These are phyloP conservation scores for Tieghemiomyces parasiticus DNA, from an alignment of 192 early-diverging fungal species.

Conservation along the genomic window DNA sequence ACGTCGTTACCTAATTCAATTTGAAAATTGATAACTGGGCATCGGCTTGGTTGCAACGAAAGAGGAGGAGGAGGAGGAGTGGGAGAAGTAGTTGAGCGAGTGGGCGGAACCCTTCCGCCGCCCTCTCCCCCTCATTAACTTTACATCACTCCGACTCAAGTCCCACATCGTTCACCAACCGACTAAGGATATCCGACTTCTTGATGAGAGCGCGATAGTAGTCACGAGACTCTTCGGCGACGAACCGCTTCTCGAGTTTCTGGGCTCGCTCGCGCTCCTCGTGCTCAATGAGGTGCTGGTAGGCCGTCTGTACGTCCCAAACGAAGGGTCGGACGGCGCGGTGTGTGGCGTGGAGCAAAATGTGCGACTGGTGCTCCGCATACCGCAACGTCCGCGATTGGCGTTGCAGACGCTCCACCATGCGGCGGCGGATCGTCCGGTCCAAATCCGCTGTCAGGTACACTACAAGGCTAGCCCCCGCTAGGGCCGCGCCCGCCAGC, in stretches of 20 bases:
- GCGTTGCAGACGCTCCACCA: constrained; percentile 33
- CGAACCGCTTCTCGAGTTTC: constrained; percentile 33
- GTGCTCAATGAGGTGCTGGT: constrained; percentile 57
- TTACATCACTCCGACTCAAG: not conserved
- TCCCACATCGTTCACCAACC: not conserved
- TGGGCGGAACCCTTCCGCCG: not conserved
- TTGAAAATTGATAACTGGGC: too few relatives aligned
- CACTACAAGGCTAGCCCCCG: constrained; percentile 35
- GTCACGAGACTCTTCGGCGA: constrained; percentile 45
- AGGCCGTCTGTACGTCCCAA: constrained; percentile 50
- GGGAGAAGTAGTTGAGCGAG: too few relatives aligned
- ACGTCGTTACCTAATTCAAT: too few relatives aligned
- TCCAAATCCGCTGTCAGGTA: constrained; percentile 59
- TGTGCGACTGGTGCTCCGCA: constrained; percentile 41
- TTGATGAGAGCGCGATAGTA: constrained; percentile 33
- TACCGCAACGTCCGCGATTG: constrained; percentile 30
- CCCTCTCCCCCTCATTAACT: not conserved
- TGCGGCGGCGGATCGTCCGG: constrained; percentile 50
- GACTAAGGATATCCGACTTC: not conserved
- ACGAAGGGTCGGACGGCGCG: constrained; percentile 49
- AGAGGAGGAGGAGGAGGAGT: too few relatives aligned
- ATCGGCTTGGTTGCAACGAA: too few relatives aligned
- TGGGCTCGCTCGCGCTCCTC: constrained; percentile 47
- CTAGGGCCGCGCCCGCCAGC: constrained; percentile 20
- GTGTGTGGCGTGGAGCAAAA: constrained; percentile 44